These are phyloP conservation scores for Phyllostachys edulis DNA, from an alignment of 176 grass and related monocot genomes.

Conservation along the genomic window DNA sequence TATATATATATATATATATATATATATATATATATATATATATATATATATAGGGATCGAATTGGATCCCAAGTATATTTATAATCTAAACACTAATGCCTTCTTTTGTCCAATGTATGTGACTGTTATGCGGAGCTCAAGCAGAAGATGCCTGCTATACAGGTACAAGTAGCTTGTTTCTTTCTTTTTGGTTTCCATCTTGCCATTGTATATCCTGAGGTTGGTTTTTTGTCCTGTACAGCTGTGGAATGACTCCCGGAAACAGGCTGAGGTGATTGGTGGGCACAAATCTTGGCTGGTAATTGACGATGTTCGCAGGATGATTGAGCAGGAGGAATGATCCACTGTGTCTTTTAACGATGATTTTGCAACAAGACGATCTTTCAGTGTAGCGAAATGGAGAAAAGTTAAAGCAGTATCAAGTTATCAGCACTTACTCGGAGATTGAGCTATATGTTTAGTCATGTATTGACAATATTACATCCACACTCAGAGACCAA, in stretches of 20 bases:
- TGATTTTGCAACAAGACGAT: background rate
- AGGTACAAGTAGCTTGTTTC: slow-evolving; percentile 59
- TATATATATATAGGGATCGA: slow-evolving; percentile 23
- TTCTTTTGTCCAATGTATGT: slow-evolving; percentile 40
- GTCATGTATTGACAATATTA: background rate
- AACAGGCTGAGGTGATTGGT: slow-evolving; percentile 68
- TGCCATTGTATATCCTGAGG: slow-evolving; percentile 37
- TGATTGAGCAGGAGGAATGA: slow-evolving; percentile 82
- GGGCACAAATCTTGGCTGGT: slow-evolving; percentile 81
- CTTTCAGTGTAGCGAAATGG: background rate
- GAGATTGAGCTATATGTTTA: background rate
- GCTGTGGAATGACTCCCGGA: slow-evolving; percentile 64
- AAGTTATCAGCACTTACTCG: background rate
- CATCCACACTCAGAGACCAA: background rate
- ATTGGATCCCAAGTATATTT: slow-evolving; percentile 25
- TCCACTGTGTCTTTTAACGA: background rate
- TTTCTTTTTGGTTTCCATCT: slow-evolving; percentile 28
- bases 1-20: background rate
- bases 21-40: background rate
- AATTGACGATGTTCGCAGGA: slow-evolving; percentile 68
- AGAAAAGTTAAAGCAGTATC: background rate
- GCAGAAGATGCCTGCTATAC: slow-evolving; percentile 97
- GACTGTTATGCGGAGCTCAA: slow-evolving; percentile 29
- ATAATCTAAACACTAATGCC: slow-evolving; percentile 37
- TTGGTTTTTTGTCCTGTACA: slow-evolving; percentile 39